Conservation (phyloP, 768 basidiomycete genomes). For the Podaxis sp. region DNA sequence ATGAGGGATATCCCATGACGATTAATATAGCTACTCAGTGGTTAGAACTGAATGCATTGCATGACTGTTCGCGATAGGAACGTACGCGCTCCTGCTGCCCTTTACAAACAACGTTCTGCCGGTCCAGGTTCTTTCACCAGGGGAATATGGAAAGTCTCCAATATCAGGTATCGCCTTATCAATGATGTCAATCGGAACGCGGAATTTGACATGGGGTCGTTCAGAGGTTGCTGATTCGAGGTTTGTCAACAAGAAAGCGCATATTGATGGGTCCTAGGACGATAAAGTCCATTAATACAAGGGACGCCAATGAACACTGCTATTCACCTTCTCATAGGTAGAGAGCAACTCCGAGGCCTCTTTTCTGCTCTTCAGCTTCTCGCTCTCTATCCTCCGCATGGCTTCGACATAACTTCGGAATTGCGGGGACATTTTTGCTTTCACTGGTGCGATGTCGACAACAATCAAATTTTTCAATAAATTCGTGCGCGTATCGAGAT, state of each 20-base stretch:
- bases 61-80: not conserved
- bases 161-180: conserved; percentile 56
- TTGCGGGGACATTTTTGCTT: conserved; percentile 52
- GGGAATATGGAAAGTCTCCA: conserved; percentile 75
- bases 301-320: conserved; percentile 19
- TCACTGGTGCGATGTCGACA: conserved; percentile 80
- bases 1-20: conserved; percentile 62
- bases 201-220: conserved; percentile 46
- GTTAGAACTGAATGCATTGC: not conserved
- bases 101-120: conserved; percentile 78
- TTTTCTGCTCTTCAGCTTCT: conserved; percentile 54
- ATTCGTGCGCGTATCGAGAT: conserved; percentile 35
- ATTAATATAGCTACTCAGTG: conserved; percentile 66
- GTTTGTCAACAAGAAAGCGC: conserved; percentile 89
- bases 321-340: conserved; percentile 57
- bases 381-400: conserved; percentile 72
- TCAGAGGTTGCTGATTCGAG: conserved; percentile 38
- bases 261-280: conserved; percentile 66
- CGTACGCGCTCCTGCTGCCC: conserved; percentile 68
- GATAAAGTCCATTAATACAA: not conserved
- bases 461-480: conserved; percentile 62
- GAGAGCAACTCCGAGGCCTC: conserved; percentile 71
- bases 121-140: conserved; percentile 52
- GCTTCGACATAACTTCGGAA: conserved; percentile 16
- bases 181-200: conserved; percentile 71